Base-by-base conservation (phyloP, 352 stramenopile species). In the Globisporangium orthogonon region DNA sequence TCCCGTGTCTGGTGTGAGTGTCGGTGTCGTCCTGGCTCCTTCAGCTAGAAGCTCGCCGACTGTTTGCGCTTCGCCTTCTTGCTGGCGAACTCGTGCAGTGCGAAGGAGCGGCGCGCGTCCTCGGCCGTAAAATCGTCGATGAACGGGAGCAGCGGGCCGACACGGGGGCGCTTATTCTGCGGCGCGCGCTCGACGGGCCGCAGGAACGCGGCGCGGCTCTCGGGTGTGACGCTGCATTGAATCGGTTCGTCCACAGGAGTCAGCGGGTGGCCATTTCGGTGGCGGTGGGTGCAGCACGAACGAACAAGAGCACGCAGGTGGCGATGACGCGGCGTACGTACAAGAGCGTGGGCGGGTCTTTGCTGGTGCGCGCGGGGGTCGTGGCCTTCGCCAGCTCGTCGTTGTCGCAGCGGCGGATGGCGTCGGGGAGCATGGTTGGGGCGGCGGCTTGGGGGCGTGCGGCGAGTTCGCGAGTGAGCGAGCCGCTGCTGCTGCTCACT, bases 11-110 rank as follows among this genome's bases (percentile, higher is more conserved):
- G 35, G 35, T 41, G 35, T 11, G 35, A 14, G 35, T 3, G 35
- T 3, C 10, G 35, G 4, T 13, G 37, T 7, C 11, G 0, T n/a
- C 17, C 37, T 17, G 10, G 11, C 17, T 43, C 37, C 11, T 43
- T 18, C 50, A 23, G 7, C 50, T 57, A 65, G 47, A 65, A 65
- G 37, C 54, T 60, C 47, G 59, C 59, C 7, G 59, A 65, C 3
- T 56, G 59, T 13, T 65, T 65, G 52, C 59, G 59, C 47, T 65
- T 64, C 17, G 62, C 56, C 47, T 69, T 71, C 63, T 74, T 69
- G 37, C 18, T 48, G 13, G 15, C 43, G 18, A 61, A 9, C 51
- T 59, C 51, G 37, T 69, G 57, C 5, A 40, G 33, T 6, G 54
- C 60, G 18, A 74, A 28, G 37, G 63, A 65, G 11, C 49, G 43